Conservation (phyloP, 495 filamentous ascomycete species). For the Haplographium delicatum region DNA sequence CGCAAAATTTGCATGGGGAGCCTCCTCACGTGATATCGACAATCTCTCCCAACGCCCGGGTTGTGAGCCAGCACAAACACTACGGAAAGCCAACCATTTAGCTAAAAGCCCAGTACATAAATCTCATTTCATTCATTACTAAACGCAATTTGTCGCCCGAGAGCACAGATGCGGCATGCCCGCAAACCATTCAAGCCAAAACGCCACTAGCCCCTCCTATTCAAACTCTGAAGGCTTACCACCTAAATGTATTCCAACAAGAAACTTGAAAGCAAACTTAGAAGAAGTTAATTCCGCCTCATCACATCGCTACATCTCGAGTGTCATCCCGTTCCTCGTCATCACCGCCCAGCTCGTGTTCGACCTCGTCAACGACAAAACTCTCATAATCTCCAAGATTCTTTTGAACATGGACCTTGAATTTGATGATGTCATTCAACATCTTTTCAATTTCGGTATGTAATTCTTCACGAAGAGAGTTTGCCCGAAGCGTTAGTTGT, state of each 20-base stretch:
- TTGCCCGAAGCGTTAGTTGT: slow-evolving; percentile 77
- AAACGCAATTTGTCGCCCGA: too few relatives aligned
- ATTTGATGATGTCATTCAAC: slow-evolving; percentile 95
- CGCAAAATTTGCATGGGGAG: too few relatives aligned
- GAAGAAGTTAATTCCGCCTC: slow-evolving; percentile 2
- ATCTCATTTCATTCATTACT: not conserved
- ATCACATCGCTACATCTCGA: slow-evolving; percentile 25
- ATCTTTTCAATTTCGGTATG: slow-evolving; percentile 95
- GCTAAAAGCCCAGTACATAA: too few relatives aligned
- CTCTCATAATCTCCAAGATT: slow-evolving; percentile 86
- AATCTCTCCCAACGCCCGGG: too few relatives aligned
- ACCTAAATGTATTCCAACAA: slow-evolving; percentile 11
- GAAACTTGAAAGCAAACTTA: not conserved
- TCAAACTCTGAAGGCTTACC: not conserved
- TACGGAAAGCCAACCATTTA: too few relatives aligned
- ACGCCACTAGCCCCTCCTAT: not conserved
- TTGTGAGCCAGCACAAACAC: too few relatives aligned
- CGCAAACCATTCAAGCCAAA: not conserved
- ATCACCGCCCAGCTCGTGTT: slow-evolving; percentile 66
- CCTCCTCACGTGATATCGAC: too few relatives aligned
- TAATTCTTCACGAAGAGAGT: slow-evolving; percentile 82
- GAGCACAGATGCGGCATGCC: too few relatives aligned
- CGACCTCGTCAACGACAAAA: slow-evolving; percentile 85
- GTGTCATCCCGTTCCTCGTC: slow-evolving; percentile 42
- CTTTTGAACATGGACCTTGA: slow-evolving; percentile 95